Conservation (phyloP, 2,329 filamentous ascomycete genomes). For the Ceratocystiopsis minuta region DNA sequence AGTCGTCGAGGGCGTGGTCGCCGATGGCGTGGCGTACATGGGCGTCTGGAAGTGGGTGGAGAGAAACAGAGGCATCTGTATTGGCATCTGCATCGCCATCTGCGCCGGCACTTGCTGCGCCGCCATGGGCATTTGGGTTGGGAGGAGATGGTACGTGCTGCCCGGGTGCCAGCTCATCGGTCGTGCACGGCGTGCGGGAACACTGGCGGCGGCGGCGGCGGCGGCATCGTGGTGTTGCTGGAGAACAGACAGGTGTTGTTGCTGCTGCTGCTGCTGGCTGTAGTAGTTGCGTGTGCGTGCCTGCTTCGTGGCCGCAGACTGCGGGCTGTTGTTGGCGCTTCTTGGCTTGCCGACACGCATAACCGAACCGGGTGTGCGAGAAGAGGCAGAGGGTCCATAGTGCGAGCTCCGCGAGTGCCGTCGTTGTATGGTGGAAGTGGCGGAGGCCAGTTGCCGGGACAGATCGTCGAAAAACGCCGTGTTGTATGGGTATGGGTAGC, state of each 20-base stretch:
- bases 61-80: constrained; percentile 12
- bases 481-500: constrained; percentile 8
- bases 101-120: constrained; percentile 8
- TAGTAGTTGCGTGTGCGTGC: constrained; percentile 37
- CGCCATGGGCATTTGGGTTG: constrained; percentile 4
- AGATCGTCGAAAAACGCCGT: constrained; percentile 32
- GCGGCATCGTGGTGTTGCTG: not conserved
- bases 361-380: constrained; percentile 20
- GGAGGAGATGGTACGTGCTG: constrained; percentile 29
- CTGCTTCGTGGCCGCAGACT: constrained; percentile 26
- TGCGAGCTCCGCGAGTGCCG: constrained; percentile 30
- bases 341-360: constrained; percentile 45
- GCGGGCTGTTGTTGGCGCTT: constrained; percentile 49
- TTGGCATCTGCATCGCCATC: constrained; percentile 10
- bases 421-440: constrained; percentile 19
- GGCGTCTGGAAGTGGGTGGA: constrained; percentile 2
- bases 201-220: not conserved
- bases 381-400: constrained; percentile 19
- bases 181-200: constrained; percentile 22
- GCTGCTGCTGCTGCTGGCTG: constrained; percentile 12
- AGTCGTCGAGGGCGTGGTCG: not conserved
- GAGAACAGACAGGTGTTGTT: not conserved
- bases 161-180: constrained; percentile 60
- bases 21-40: not conserved
- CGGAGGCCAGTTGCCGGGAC: constrained; percentile 31